A percentile compares a stretch with the other conserved stretches of the same genome.
These are phyloP conservation scores for Cladobotryum mycophilum DNA, from an alignment of 2,329 filamentous ascomycete species.

Conservation along the genomic window DNA sequence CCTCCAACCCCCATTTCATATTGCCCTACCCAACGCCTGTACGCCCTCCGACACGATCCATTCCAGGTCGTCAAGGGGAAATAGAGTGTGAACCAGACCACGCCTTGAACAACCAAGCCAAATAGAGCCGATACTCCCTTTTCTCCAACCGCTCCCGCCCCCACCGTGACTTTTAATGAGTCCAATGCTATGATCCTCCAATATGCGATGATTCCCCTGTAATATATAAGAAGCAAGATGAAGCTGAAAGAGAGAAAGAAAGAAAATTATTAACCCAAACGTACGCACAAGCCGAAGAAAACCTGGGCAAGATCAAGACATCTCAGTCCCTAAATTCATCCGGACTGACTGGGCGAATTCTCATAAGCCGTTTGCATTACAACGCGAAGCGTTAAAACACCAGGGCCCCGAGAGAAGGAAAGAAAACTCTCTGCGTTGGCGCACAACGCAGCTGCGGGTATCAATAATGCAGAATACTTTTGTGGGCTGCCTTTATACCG, in stretches of 20 bases:
- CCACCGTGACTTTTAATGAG: not conserved
- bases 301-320: conserved; percentile 3
- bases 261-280: conserved; percentile 2
- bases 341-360: not conserved
- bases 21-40: conserved; percentile 7
- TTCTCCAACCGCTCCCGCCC: not conserved
- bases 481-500: conserved; percentile 22
- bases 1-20: not conserved
- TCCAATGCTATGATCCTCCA: conserved; percentile 1
- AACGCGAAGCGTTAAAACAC: not conserved
- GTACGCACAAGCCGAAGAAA: conserved; percentile 5
- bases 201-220: conserved; percentile 6
- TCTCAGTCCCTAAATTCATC: not conserved
- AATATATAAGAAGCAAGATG: conserved; percentile 3
- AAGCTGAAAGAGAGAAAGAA: not conserved
- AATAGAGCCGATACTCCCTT: not conserved
- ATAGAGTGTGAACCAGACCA: not conserved
- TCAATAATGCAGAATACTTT: conserved; percentile 28
- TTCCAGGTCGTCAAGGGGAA: not conserved
- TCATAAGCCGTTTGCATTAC: not conserved
- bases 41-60: conserved; percentile 7
- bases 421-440: conserved; percentile 8
- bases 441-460: conserved; percentile 20
- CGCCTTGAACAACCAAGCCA: not conserved
- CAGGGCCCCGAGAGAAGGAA: conserved; percentile 2